Evolutionary conservation across 352 stramenopile species (phyloP).

Genomic region (Proteromonas lacertae): DNA sequence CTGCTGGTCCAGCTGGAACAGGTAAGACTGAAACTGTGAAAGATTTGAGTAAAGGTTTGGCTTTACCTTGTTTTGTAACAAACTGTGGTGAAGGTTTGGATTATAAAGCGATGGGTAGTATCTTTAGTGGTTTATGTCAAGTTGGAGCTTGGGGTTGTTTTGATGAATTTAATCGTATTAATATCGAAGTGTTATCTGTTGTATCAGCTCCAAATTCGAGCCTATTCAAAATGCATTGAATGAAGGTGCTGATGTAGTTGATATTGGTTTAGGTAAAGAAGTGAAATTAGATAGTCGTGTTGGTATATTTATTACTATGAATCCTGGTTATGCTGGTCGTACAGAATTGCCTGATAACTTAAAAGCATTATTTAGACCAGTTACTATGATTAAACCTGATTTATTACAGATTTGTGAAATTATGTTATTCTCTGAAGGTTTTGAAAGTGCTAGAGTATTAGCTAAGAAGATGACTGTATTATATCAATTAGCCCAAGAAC

Average conservation of each 20-base stretch:
- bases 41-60: slow-evolving; percentile 40
- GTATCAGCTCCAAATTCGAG: slow-evolving; percentile 46
- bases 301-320: slow-evolving; percentile 71
- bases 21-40: slow-evolving; percentile 42
- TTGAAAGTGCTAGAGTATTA: slow-evolving; percentile 41
- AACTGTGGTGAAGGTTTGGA: slow-evolving; percentile 58
- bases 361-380: slow-evolving; percentile 34
- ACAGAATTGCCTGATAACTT: slow-evolving; percentile 35
- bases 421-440: slow-evolving; percentile 51
- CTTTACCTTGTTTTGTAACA: slow-evolving; percentile 53
- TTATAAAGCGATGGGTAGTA: slow-evolving; percentile 53
- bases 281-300: no score
- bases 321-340: slow-evolving; percentile 48
- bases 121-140: slow-evolving; percentile 52
- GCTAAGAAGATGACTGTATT: slow-evolving; percentile 59
- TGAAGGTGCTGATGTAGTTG: slow-evolving; percentile 31
- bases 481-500: slow-evolving; percentile 52
- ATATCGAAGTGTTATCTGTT: slow-evolving; percentile 41
- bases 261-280: slow-evolving; percentile 39
- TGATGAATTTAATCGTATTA: slow-evolving; percentile 89
- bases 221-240: slow-evolving; percentile 47
- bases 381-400: slow-evolving; percentile 59
- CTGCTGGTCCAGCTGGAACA: slow-evolving; percentile 34
- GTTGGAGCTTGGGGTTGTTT: slow-evolving; percentile 70
- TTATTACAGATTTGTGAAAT: slow-evolving; percentile 68